These are phyloP conservation scores for Euryodendron excelsum DNA, from an alignment of 148 eudicot species.

Conservation along the genomic window DNA sequence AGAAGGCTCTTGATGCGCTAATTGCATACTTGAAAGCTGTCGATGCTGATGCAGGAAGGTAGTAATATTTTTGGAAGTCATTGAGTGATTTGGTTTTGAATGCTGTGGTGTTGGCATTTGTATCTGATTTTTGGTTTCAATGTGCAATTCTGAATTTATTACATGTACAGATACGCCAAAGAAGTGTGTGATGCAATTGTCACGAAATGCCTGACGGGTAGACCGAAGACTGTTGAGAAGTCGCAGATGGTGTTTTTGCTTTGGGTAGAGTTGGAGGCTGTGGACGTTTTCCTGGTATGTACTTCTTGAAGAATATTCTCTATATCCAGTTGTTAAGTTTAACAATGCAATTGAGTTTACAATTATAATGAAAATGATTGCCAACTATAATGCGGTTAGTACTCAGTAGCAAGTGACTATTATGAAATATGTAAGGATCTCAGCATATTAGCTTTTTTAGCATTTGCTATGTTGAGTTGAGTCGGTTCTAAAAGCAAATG, in stretches of 20 bases:
- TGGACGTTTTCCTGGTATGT: slow-evolving; percentile 82
- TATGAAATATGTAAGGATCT: not conserved
- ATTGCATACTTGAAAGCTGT: slow-evolving; percentile 84
- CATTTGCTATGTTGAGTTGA: not conserved
- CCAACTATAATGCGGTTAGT: not conserved
- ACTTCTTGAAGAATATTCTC: not conserved
- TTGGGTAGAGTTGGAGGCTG: slow-evolving; percentile 98
- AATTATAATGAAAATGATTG: not conserved
- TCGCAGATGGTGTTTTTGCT: slow-evolving; percentile 81
- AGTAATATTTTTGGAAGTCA: not conserved
- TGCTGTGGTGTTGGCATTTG: not conserved
- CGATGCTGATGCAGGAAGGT: slow-evolving; percentile 94
- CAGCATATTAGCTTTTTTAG: not conserved
- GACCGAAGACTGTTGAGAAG: slow-evolving; percentile 98
- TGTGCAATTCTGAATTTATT: slow-evolving; percentile 9
- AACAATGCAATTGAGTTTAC: not conserved
- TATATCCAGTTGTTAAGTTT: not conserved
- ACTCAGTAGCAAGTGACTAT: not conserved
- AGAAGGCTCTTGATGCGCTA: slow-evolving; percentile 90
- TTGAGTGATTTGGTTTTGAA: not conserved
- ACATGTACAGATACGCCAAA: slow-evolving; percentile 62
- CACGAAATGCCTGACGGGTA: slow-evolving; percentile 85
- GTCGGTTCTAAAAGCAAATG: not conserved
- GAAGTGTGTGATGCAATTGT: slow-evolving; percentile 92
- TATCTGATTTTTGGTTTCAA: not conserved